phyloP scores from a whole-genome alignment of 257 asterid species.

The Plantago elongata region DNA sequence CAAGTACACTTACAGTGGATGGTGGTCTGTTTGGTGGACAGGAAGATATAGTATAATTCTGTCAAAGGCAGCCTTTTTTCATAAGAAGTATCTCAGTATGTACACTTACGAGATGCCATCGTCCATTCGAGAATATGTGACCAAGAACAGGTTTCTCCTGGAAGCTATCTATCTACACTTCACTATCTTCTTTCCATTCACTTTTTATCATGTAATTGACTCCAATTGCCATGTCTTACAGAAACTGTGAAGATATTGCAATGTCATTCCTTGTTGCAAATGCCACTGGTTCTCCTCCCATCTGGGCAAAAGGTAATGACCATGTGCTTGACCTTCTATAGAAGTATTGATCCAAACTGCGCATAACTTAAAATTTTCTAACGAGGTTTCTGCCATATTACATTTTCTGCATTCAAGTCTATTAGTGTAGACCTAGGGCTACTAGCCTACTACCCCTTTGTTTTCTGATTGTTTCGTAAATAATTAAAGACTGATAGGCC shows the following conservation, averaged over 20 bases:
- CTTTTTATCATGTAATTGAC: constrained; percentile 8
- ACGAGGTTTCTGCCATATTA: too few relatives aligned
- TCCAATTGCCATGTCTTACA: constrained; percentile 20
- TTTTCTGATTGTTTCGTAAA: not conserved
- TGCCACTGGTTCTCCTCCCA: constrained; percentile 77
- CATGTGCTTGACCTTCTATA: constrained; percentile 6
- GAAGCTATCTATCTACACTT: not conserved
- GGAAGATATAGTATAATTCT: constrained; percentile 76
- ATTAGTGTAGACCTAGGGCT: too few relatives aligned
- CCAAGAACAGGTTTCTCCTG: constrained; percentile 47
- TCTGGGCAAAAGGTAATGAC: constrained; percentile 76
- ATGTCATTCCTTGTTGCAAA: constrained; percentile 89
- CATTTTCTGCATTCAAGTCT: too few relatives aligned
- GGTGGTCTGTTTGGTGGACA: constrained; percentile 93
- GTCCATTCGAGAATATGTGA: constrained; percentile 61
- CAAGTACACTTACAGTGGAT: constrained; percentile 51
- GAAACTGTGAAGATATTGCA: constrained; percentile 93
- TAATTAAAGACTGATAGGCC: not conserved
- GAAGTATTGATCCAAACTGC: not conserved
- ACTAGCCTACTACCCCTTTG: too few relatives aligned
- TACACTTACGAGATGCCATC: constrained; percentile 77
- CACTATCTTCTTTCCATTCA: not conserved
- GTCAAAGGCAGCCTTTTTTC: constrained; percentile 76
- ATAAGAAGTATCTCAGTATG: constrained; percentile 66
- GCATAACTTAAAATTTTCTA: too few relatives aligned